Evolutionary conservation across 1,284 basidiomycete species (phyloP).

Genomic region (Stygiomarasmius scandens): DNA sequence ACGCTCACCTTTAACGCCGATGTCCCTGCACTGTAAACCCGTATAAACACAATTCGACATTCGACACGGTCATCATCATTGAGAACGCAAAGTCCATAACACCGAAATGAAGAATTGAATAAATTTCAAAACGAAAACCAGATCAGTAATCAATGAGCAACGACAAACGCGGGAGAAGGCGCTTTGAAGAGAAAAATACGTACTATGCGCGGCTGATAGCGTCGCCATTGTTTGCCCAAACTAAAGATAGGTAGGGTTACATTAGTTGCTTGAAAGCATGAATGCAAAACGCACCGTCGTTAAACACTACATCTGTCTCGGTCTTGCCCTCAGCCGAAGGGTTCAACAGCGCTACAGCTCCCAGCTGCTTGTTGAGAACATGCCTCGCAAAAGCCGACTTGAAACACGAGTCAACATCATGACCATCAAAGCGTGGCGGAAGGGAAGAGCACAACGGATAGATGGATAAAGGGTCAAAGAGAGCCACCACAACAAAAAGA

Average conservation of each 20-base stretch:
- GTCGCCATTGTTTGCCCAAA: slow-evolving; percentile 97
- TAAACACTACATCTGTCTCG: slow-evolving; percentile 81
- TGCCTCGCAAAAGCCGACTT: slow-evolving; percentile 90
- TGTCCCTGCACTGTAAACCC: slow-evolving; percentile 69
- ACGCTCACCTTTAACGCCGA: slow-evolving; percentile 81
- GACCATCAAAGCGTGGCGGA: neutral
- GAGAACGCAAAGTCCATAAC: neutral
- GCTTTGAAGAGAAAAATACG: slow-evolving; percentile 36
- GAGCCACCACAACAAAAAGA: no score
- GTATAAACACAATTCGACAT: slow-evolving; percentile 14
- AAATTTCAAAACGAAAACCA: neutral
- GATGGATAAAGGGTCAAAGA: neutral
- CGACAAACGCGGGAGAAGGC: neutral
- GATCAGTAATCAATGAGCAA: slow-evolving; percentile 1
- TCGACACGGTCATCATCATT: neutral
- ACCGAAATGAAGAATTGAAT: neutral
- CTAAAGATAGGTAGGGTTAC: slow-evolving; percentile 37
- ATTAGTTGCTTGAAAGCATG: slow-evolving; percentile 1
- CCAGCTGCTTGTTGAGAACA: slow-evolving; percentile 79
- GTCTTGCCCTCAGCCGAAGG: slow-evolving; percentile 52
- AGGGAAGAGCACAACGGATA: neutral
- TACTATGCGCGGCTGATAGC: slow-evolving; percentile 86
- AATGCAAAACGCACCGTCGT: slow-evolving; percentile 64
- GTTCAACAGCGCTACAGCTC: slow-evolving; percentile 73
- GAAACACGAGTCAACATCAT: slow-evolving; percentile 1